Evolutionary conservation across 2,329 filamentous ascomycete species (phyloP), one percentile per base, ranked within the genome.

Genomic region (Paraphoma sp.): DNA sequence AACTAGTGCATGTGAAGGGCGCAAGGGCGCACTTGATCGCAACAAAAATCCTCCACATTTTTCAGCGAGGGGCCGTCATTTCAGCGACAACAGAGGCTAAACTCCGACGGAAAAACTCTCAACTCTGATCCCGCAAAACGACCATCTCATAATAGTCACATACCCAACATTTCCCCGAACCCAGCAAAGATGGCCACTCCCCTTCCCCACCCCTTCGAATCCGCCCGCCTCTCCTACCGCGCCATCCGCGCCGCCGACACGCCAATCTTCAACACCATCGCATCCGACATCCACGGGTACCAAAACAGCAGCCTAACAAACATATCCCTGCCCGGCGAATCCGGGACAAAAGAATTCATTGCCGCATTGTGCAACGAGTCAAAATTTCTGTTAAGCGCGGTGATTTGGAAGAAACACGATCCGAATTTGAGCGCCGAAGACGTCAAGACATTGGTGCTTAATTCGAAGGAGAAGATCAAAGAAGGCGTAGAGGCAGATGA

Each of bases 251-350:
- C 60, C 8, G 45, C 57, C 17, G 70, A 74, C 54, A 54, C 62
- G n/a, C 18, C 59, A 3, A 51, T 71, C 48, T 74, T 71, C 63
- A 29, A 47, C 5, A 61, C 64, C 40, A 61, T 74, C 9, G 64
- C 64, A 45, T 55, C 60, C 48, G 71, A 74, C 57, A 48, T 53
- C 9, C 29, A 48, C 30, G 69, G 70, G 12, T 72, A 57, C 60
- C 51, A 57, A 40, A 71, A 72, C 60, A 68, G 67, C 61, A 73
- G 64, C 38, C 50, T 53, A 2, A 43, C 47, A 7, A 73, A 73
- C 56, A 63, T 58, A 40, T 51, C 51, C 4, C 63, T 71, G 1
- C 62, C 66, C 2, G 54, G 45, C 9, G n/a, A 47, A 1, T 29
- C 57, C 40, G 65, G 69, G 23, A 58, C 63, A 0, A 44, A 49